Base-by-base conservation (phyloP, 352 stramenopile species). In the Pythium insidiosum region DNA sequence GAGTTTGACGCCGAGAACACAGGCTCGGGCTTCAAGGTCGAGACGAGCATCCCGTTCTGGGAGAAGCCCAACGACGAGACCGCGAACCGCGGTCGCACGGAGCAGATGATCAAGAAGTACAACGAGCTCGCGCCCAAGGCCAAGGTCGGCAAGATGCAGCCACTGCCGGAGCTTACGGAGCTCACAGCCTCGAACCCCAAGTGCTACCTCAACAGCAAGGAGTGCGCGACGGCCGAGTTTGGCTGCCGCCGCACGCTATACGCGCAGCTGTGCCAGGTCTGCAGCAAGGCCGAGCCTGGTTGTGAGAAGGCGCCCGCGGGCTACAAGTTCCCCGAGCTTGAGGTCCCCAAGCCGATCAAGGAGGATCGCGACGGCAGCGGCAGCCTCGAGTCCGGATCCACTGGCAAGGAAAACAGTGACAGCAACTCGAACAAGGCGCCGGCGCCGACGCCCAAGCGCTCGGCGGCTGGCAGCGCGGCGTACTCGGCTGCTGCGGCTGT, bases 181-280 rank as follows among this genome's bases (percentile, higher is more conserved):
- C 61, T 91, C 18, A 62, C 53, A 6, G 48, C 44, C 0, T 34
- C 26, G 5, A 91, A 91, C 56, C 78, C 78, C 5, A 50, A 66
- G 37, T 92, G 79, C 61, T 84, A 86, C 50, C 45, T 74, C 38
- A 91, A 85, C 65, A 68, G 31, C n/a, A 50, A 58, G 0, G 37
- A 47, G 39, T 91, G 79, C 36, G 73, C 67, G 1, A 59, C 18
- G 5, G 44, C 68, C 1, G 12, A 38, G 16, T 52, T 67, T 44
- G 73, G 74, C 25, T 91, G 78, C 62, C 66, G 52, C 15, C 72
- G 78, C 9, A 59, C 58, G 10, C 57, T 81, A 16, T 84, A 81
- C 55, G 58, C 62, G 11, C 79, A 91, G 59, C 47, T 84, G 9
- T 91, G 78, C 28, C 22, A 70, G 10, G 49, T 77, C 19, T 91